Evolutionary conservation across 805 yeast genomes (phyloP).

Genomic region (Ogataea allantospora): DNA sequence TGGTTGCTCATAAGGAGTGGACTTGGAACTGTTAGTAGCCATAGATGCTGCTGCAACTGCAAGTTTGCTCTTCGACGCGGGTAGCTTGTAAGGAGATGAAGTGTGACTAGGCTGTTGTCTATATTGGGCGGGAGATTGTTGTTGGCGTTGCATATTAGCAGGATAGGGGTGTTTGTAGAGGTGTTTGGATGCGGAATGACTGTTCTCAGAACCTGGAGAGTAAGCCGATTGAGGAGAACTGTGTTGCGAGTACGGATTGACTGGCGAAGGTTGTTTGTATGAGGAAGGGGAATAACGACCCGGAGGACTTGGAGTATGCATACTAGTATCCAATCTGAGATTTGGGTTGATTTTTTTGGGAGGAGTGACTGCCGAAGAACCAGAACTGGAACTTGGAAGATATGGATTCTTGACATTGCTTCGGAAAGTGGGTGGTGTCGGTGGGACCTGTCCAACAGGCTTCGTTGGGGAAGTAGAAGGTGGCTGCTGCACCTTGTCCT

Average conservation of each 20-base stretch:
- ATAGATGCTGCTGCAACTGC: conserved; percentile 40
- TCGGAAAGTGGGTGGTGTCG: conserved; percentile 23
- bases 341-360: conserved; percentile 19
- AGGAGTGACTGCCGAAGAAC: background rate
- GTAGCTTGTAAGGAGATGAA: conserved; percentile 10
- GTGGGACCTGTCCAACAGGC: conserved; percentile 28
- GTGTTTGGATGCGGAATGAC: conserved; percentile 23
- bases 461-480: conserved; percentile 14
- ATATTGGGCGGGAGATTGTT: conserved; percentile 9
- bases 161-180: conserved; percentile 17
- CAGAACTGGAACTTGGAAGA: conserved; percentile 2
- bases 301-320: conserved; percentile 8
- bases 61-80: conserved; percentile 20
- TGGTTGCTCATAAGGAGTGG: conserved; percentile 23
- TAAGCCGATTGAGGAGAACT: conserved; percentile 6
- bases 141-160: conserved; percentile 24
- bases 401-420: conserved; percentile 10
- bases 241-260: conserved; percentile 5
- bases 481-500: conserved; percentile 1
- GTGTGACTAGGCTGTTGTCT: conserved; percentile 8
- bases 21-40: conserved; percentile 11
- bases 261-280: conserved; percentile 10
- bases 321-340: conserved; percentile 18
- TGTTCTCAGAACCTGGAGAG: conserved; percentile 32
- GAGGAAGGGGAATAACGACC: conserved; percentile 8